Percentiles rank a stretch among this genome's conserved stretches.
Evolutionary conservation across 768 basidiomycete species (phyloP).

Genomic region (Lactarius sanguifluus): DNA sequence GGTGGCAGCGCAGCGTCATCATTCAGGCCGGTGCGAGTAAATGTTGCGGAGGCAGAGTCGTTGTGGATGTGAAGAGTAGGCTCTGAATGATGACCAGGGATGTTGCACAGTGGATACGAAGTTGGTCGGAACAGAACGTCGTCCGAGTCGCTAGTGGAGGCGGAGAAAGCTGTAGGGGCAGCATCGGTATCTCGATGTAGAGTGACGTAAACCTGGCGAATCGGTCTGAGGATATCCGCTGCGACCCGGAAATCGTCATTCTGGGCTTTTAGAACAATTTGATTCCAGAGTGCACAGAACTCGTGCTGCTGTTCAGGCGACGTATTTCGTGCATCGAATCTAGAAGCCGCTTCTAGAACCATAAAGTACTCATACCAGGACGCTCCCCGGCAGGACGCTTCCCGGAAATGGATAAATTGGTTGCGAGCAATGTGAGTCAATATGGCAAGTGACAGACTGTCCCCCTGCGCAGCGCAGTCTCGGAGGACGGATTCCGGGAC

Average conservation of each 20-base stretch:
- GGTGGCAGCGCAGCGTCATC: no score
- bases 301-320: not conserved
- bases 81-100: no score
- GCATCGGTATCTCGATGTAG: no score
- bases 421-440: not conserved
- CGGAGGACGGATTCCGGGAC: not conserved
- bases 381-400: accelerated
- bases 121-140: accelerated
- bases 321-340: not conserved
- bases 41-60: no score
- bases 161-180: no score
- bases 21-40: no score
- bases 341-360: not conserved
- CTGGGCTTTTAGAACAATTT: not conserved
- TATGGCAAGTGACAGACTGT: not conserved
- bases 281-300: not conserved
- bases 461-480: not conserved
- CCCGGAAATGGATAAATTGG: not conserved
- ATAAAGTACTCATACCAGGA: not conserved
- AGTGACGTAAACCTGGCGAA: no score
- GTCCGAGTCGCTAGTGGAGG: not conserved
- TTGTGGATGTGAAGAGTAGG: no score
- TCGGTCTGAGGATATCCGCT: no score
- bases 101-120: no score
- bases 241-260: no score